Conservation (phyloP, 768 basidiomycete genomes). For the Leccinum boreale region DNA sequence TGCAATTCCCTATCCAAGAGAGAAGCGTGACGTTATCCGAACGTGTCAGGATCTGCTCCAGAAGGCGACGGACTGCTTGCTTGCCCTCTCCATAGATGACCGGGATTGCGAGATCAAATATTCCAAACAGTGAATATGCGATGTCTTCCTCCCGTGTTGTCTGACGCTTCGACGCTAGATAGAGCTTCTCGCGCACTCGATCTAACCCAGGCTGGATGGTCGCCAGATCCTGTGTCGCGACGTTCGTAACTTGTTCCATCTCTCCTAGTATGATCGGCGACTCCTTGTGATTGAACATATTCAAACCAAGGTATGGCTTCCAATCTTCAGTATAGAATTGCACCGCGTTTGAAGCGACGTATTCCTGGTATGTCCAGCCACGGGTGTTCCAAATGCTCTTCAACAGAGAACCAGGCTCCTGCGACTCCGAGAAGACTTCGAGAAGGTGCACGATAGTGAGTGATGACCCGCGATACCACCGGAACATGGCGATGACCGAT, state of each 20-base stretch:
- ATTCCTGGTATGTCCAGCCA: neutral
- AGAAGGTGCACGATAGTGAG: neutral
- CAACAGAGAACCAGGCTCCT: neutral
- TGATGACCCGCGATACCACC: neutral
- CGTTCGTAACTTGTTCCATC: neutral
- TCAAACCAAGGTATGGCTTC: neutral
- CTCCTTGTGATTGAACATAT: neutral
- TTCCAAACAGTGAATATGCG: neutral
- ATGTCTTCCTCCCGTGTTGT: neutral
- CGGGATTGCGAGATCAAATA: neutral
- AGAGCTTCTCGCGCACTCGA: neutral
- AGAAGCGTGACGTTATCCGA: neutral
- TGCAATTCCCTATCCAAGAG: neutral
- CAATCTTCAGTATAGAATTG: neutral
- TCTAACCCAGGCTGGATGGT: neutral
- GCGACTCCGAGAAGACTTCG: neutral
- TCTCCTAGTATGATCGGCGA: neutral
- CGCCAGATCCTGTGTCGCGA: neutral
- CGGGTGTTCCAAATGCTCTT: neutral
- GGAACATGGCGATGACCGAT: neutral
- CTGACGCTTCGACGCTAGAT: neutral
- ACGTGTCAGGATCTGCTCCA: neutral
- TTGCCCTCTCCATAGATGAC: neutral
- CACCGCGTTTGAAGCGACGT: neutral
- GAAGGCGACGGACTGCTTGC: neutral